These are phyloP conservation scores for Ichthyophthirius multifiliis DNA, from an alignment of 169 alveolate species.

Conservation along the genomic window DNA sequence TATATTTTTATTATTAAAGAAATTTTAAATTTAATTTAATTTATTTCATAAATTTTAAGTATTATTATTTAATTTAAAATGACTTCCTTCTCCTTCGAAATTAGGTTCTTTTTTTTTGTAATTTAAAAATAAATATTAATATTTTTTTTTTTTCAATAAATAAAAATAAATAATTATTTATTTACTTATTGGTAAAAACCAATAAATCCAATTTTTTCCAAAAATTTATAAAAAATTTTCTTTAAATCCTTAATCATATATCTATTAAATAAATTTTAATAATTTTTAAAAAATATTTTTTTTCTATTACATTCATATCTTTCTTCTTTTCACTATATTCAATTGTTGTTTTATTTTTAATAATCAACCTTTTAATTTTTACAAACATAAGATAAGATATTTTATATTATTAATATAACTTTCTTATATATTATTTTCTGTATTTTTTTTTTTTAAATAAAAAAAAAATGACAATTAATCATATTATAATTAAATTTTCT, in stretches of 20 bases:
- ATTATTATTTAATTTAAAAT: not conserved
- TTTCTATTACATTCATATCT: constrained; percentile 7
- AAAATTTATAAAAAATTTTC: constrained; percentile 12
- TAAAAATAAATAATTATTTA: not conserved
- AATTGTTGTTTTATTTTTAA: constrained; percentile 48
- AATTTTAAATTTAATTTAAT: too few relatives aligned
- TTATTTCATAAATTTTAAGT: too few relatives aligned
- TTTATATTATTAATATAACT: too few relatives aligned
- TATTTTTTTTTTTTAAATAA: too few relatives aligned
- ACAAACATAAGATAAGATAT: not conserved
- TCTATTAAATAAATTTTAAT: not conserved
- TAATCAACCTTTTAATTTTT: constrained; percentile 21
- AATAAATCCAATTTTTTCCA: constrained; percentile 13
- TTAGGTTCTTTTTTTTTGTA: not conserved
- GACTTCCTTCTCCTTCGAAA: not conserved
- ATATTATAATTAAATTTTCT: too few relatives aligned
- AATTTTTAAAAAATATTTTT: not conserved
- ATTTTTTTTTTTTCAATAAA: not conserved
- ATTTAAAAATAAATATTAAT: not conserved
- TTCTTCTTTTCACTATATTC: constrained; percentile 62
- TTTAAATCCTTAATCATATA: not conserved
- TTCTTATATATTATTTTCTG: too few relatives aligned
- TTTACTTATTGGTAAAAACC: constrained; percentile 34
- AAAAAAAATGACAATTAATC: too few relatives aligned
- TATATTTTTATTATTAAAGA: too few relatives aligned